Evolutionary conservation across 371 early-diverging fungal genomes (phyloP).

Genomic region (Pancytospora epiphaga): DNA sequence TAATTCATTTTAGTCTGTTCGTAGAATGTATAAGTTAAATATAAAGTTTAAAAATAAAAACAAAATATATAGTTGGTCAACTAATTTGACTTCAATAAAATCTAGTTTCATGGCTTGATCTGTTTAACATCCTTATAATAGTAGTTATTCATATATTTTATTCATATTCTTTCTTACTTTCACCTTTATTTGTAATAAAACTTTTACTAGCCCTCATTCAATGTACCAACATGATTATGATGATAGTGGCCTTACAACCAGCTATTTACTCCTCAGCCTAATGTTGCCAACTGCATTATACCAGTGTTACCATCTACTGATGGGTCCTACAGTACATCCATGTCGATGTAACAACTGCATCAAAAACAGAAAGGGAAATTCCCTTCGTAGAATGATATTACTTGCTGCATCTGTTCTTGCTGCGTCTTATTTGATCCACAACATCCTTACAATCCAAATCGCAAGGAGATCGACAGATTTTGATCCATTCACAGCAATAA

Average conservation of each 20-base stretch:
- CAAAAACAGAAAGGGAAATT: conserved; percentile 5
- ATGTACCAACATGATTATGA: conserved; percentile 55
- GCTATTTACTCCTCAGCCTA: conserved; percentile 47
- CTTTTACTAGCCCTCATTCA: not conserved
- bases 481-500: conserved; percentile 46
- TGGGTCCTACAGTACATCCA: not conserved
- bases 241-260: conserved; percentile 52
- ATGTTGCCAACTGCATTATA: conserved; percentile 36
- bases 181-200: no score
- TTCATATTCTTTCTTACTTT: no score
- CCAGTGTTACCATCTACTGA: conserved; percentile 8
- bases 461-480: conserved; percentile 25
- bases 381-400: not conserved
- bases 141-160: no score
- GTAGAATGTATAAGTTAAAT: no score
- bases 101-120: no score
- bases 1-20: no score
- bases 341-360: conserved; percentile 42
- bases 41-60: no score
- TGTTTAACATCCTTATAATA: no score
- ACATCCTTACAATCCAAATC: conserved; percentile 44
- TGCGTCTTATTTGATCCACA: conserved; percentile 30
- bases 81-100: no score
- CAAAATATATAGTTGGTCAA: no score
- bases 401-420: not conserved